phyloP scores from a whole-genome alignment of 2,329 filamentous ascomycete genomes.

The Talaromyces verruculosus region DNA sequence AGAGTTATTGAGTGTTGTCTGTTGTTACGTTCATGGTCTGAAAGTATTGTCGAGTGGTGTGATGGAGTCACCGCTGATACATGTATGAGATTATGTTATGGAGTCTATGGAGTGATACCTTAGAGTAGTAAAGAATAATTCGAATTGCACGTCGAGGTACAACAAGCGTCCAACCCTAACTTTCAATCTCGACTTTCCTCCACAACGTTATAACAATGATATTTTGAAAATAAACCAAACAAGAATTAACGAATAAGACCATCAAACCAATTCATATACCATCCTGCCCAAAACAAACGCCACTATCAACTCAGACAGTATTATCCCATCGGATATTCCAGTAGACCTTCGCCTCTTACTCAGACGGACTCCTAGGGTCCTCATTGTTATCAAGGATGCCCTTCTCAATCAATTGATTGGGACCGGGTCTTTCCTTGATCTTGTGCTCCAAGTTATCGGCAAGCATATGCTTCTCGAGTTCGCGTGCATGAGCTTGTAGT shows the following conservation, averaged over 20 bases:
- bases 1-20: slow-evolving; percentile 36
- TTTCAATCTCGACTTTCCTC: background rate
- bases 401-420: slow-evolving; percentile 73
- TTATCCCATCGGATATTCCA: background rate
- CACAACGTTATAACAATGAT: background rate
- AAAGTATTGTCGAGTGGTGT: background rate
- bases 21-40: background rate
- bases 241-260: too few species aligned
- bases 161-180: background rate
- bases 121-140: background rate
- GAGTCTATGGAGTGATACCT: background rate
- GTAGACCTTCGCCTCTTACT: background rate
- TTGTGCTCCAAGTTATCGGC: slow-evolving; percentile 85
- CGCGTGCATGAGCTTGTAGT: slow-evolving; percentile 75
- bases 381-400: slow-evolving; percentile 73
- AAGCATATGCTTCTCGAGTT: slow-evolving; percentile 85
- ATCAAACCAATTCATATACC: background rate
- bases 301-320: slow-evolving; percentile 6
- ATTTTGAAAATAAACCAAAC: background rate
- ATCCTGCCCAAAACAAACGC: slow-evolving; percentile 11
- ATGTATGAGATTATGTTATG: background rate
- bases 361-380: slow-evolving; percentile 36
- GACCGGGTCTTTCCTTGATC: slow-evolving; percentile 72
- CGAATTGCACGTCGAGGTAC: background rate
- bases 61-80: background rate